Evolutionary conservation across 257 asterid genomes (phyloP), one percentile per base, ranked within the genome.

Genomic region (Scutellaria minor): DNA sequence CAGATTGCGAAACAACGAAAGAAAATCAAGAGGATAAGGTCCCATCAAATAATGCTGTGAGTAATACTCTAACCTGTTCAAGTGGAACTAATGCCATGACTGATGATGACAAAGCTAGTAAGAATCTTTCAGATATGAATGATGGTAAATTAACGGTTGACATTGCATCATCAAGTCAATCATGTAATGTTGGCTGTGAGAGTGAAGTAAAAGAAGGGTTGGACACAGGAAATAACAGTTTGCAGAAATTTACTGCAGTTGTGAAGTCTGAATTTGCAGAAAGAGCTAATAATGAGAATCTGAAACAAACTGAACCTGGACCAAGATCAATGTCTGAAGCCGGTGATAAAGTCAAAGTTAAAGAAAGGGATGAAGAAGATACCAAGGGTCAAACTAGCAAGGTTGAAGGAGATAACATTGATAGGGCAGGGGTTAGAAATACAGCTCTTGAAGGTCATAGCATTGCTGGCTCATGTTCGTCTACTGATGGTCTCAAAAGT

Each of bases 11-110:
- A 60, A 37, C 67, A 27, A 44, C 50, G 57, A 78, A 68, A 66
- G 78, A 67, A 72, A 20, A 44, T 62, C 71, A 13, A 3, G 83
- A 73, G 56, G 88, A 82, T 27, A 78, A 68, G 71, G 74, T 18
- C 22, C 53, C 71, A 12, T 51, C 75, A 48, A 18, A 53, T 62
- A 63, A 68, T 55, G 67, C 51, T 52, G 35, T 64, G 58, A 75
- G 60, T 72, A 73, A 18, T 67, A 22, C 31, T 75, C 22, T 46
- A 53, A 85, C 72, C 61, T 41, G 77, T 61, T 66, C 70, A 69
- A 66, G 69, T 35, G 77, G 71, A 57, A 67, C n/a, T 40, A 61
- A 59, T 63, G 68, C 51, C 7, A 50, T 47, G 42, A 55, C 40
- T 14, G 45, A 53, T 35, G 87, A 75, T 52, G 86, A 72, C 27